Conservation (phyloP, 129 eudicot species). For the Centaurea solstitialis region DNA sequence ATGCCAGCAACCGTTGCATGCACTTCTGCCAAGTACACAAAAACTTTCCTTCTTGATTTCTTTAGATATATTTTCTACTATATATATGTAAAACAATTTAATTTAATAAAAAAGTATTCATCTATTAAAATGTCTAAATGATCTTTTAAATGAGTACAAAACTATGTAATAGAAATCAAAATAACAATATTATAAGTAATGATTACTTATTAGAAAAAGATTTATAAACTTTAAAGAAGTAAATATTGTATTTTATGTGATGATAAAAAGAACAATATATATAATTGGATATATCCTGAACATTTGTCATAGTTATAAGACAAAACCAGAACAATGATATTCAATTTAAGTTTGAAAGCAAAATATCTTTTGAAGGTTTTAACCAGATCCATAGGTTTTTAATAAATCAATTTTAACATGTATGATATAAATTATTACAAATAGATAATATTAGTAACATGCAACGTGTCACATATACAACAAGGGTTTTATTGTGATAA, state of each 20-base stretch:
- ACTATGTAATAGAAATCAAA: too few species aligned
- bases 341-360: too few species aligned
- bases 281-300: too few species aligned
- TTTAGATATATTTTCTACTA: too few species aligned
- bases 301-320: too few species aligned
- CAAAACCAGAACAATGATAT: not conserved
- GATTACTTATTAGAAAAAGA: not conserved
- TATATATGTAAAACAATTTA: not conserved
- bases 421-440: too few species aligned
- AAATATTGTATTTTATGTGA: not conserved
- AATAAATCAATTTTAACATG: too few species aligned
- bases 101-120: not conserved
- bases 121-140: not conserved
- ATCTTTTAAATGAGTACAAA: not conserved
- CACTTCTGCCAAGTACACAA: not conserved
- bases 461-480: not conserved
- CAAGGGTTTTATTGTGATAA: not conserved
- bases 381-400: not conserved
- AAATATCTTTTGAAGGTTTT: not conserved
- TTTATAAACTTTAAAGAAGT: not conserved
- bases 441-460: not conserved
- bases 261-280: too few species aligned
- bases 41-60: not conserved
- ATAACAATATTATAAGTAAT: not conserved
- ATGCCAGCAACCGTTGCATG: conserved; percentile 1